phyloP scores from a whole-genome alignment of 352 stramenopile genomes.

The Phytophthora hybrid region DNA sequence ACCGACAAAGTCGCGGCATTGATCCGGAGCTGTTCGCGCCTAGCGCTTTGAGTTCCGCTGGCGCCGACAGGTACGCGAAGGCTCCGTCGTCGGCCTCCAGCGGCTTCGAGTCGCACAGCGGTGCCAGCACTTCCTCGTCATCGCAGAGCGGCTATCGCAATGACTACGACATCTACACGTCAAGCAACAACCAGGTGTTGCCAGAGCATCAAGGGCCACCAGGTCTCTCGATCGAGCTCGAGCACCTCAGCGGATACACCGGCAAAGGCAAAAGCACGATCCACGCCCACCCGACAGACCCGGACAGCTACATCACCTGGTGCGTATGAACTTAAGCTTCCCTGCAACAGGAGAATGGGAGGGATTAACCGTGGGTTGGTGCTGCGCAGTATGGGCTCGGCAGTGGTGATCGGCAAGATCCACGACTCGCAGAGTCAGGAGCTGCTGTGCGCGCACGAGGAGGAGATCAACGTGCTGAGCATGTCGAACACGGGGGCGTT shows the following conservation, averaged over 20 bases:
- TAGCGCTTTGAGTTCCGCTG: conserved; percentile 24
- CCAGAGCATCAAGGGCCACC: conserved; percentile 8
- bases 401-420: conserved; percentile 61
- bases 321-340: conserved; percentile 8
- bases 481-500: conserved; percentile 50
- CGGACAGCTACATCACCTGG: conserved; percentile 66
- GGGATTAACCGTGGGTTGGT: background rate
- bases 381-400: conserved; percentile 56
- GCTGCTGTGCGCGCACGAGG: conserved; percentile 60
- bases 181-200: conserved; percentile 25
- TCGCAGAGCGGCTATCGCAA: conserved; percentile 13
- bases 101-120: conserved; percentile 4
- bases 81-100: conserved; percentile 3
- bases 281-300: conserved; percentile 59
- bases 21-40: conserved; percentile 71
- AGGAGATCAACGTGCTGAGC: conserved; percentile 62
- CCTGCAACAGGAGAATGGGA: background rate
- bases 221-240: conserved; percentile 56
- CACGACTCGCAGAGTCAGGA: conserved; percentile 62
- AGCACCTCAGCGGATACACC: conserved; percentile 73
- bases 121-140: conserved; percentile 8
- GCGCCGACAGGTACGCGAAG: conserved; percentile 20
- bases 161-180: conserved; percentile 30
- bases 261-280: conserved; percentile 65
- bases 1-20: conserved; percentile 43